Percentiles rank a stretch among this genome's conserved stretches.
phyloP scores from a whole-genome alignment of 2,329 filamentous ascomycete genomes.

The Pseudocercospora musae region DNA sequence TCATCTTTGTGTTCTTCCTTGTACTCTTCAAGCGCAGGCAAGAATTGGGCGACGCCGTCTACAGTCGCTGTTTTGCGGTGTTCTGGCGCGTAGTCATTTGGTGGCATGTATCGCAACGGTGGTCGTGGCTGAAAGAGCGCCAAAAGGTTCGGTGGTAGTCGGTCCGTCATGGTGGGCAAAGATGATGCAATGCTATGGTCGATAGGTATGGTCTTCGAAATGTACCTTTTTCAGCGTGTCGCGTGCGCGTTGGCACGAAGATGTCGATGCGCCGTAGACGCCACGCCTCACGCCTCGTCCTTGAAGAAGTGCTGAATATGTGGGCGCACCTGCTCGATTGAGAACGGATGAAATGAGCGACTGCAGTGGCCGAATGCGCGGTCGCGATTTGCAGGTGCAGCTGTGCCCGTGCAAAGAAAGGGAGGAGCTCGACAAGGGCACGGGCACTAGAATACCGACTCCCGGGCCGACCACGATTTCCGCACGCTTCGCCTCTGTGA shows the following conservation, averaged over 20 bases:
- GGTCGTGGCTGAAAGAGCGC: conserved; percentile 94
- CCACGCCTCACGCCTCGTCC: background rate
- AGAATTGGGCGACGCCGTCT: conserved; percentile 68
- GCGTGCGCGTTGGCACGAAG: background rate
- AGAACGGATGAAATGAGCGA: background rate
- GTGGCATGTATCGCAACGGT: conserved; percentile 82
- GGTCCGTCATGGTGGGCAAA: conserved; percentile 70
- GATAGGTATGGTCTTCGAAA: background rate
- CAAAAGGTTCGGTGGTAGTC: conserved; percentile 86
- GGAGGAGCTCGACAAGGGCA: background rate
- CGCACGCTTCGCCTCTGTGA: background rate
- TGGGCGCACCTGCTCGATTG: background rate
- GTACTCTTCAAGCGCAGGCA: conserved; percentile 75
- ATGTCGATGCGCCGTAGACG: background rate
- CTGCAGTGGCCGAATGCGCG: background rate
- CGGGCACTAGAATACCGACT: background rate
- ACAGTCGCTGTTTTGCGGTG: conserved; percentile 73
- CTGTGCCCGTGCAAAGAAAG: background rate
- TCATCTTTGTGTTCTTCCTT: conserved; percentile 46
- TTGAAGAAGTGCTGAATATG: background rate
- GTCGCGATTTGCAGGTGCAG: background rate
- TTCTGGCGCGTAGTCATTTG: conserved; percentile 77
- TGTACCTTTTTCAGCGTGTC: background rate
- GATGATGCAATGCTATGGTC: background rate
- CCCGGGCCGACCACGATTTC: background rate